These are phyloP conservation scores for Neurospora pannonica DNA, from an alignment of 495 filamentous ascomycete genomes.

Conservation along the genomic window DNA sequence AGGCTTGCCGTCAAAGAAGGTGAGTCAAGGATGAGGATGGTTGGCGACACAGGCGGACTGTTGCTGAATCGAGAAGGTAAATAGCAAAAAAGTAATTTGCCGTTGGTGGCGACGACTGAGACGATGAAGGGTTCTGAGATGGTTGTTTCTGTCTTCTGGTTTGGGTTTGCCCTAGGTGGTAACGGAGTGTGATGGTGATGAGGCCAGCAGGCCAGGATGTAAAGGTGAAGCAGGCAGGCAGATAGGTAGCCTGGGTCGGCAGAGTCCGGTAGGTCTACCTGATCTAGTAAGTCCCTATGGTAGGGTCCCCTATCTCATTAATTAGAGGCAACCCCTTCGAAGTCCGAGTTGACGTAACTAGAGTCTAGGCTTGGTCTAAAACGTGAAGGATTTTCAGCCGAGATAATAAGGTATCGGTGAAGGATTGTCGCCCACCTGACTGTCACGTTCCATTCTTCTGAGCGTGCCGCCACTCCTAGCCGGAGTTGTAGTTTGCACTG, in stretches of 20 bases:
- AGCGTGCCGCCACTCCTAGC: too few species aligned
- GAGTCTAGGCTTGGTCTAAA: not conserved
- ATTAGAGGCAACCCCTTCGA: not conserved
- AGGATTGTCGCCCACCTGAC: too few species aligned
- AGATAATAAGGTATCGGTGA: too few species aligned
- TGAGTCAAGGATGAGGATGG: not conserved
- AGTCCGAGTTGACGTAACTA: not conserved
- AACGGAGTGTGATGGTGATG: not conserved
- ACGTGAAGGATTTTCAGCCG: too few species aligned
- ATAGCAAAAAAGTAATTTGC: not conserved
- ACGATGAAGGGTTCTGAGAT: not conserved
- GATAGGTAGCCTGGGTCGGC: not conserved
- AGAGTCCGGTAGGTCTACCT: not conserved
- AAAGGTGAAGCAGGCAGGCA: not conserved
- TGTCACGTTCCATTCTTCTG: too few species aligned
- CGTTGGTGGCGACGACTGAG: not conserved
- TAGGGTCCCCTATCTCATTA: not conserved
- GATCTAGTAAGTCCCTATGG: not conserved
- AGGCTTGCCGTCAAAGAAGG: not conserved
- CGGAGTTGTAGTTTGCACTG: too few species aligned
- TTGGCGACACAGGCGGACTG: not conserved
- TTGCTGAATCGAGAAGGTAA: not conserved
- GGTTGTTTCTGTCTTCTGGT: not conserved
- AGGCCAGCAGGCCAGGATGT: not conserved
- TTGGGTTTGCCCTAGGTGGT: not conserved